phyloP scores from a whole-genome alignment of 768 basidiomycete species.

The Chiua virens region DNA sequence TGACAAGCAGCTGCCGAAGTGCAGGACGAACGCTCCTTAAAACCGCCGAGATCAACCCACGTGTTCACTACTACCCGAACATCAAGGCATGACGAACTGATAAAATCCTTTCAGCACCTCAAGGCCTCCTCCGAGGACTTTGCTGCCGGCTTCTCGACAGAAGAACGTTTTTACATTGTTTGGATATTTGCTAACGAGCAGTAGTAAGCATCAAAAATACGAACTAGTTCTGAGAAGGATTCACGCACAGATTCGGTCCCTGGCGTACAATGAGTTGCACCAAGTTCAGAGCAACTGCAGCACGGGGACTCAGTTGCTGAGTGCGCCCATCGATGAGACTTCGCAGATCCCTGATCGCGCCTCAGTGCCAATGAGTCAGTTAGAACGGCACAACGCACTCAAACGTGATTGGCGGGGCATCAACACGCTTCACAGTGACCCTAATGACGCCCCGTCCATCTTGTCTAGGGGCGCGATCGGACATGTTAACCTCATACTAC shows the following conservation, averaged over 20 bases:
- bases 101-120: constrained; percentile 51
- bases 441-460: constrained; percentile 28
- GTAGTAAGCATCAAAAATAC: background rate
- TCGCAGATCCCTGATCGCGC: constrained; percentile 22
- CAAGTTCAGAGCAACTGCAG: constrained; percentile 43
- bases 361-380: background rate
- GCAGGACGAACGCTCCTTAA: constrained; percentile 50
- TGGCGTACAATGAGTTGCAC: constrained; percentile 52
- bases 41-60: background rate
- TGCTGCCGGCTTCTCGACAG: constrained; percentile 30
- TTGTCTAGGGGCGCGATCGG: constrained; percentile 19
- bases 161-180: constrained; percentile 51
- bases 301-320: constrained; percentile 25
- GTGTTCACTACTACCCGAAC: background rate
- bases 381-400: constrained; percentile 24
- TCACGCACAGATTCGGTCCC: constrained; percentile 42
- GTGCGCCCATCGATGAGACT: constrained; percentile 25
- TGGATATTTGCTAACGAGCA: constrained; percentile 36
- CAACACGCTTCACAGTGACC: constrained; percentile 38
- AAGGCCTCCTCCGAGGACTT: constrained; percentile 31
- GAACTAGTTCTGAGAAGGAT: background rate
- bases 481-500: constrained; percentile 37
- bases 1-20: constrained; percentile 40
- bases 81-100: constrained; percentile 38
- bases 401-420: constrained; percentile 36